Evolutionary conservation across 176 grass and related monocot species (phyloP), one percentile per base, ranked within the genome.

Genomic region (Miscanthus lutarioriparius): DNA sequence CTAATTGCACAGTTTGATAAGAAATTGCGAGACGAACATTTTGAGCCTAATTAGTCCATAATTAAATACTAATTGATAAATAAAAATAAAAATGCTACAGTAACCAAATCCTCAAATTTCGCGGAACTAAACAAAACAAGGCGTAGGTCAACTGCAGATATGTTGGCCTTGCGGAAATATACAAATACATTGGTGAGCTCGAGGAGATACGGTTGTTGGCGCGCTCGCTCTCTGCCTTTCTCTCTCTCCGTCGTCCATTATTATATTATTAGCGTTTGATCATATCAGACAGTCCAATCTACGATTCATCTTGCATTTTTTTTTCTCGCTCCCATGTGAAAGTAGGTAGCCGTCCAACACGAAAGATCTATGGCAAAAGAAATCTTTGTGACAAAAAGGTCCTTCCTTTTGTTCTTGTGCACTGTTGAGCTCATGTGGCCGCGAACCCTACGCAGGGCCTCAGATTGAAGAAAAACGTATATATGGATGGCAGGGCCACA

Each of bases 121-220:
- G n/a, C n/a, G n/a, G n/a, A n/a, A n/a, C n/a, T n/a, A n/a, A n/a
- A n/a, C n/a, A n/a, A n/a, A n/a, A n/a, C n/a, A n/a, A n/a, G n/a
- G n/a, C n/a, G n/a, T n/a, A n/a, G n/a, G n/a, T n/a, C n/a, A n/a
- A n/a, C n/a, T n/a, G n/a, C n/a, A n/a, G n/a, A n/a, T n/a, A n/a
- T n/a, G n/a, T n/a, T n/a, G n/a, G n/a, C n/a, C n/a, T n/a, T n/a
- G n/a, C n/a, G n/a, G n/a, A 49, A 49, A 49, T 17, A 63, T 64
- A 64, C 11, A 14, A 28, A 32, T 11, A 30, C 17, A 56, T 8
- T 62, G 27, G 49, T 10, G 17, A 49, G 70, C 20, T 88, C 39
- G 28, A 78, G 79, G 65, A 87, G 86, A 83, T 72, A 88, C 49
- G 65, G 51, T 83, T 39, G 80, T 83, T 83, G 39, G 49, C 37